phyloP scores from a whole-genome alignment of 768 basidiomycete genomes.

The Boletus edulis region DNA sequence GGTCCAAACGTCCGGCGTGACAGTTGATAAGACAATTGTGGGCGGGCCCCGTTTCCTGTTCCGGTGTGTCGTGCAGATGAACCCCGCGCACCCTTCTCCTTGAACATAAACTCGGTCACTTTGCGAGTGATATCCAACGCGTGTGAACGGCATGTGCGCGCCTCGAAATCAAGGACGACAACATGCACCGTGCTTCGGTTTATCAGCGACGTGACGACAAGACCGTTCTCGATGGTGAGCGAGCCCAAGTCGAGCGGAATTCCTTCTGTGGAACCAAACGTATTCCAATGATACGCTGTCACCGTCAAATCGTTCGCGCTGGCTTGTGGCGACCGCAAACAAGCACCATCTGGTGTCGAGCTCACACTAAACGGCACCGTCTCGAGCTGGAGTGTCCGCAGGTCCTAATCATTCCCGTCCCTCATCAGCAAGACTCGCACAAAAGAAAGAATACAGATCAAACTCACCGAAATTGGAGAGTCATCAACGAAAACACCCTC shows the following conservation, averaged over 20 bases:
- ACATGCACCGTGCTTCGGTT: constrained; percentile 42
- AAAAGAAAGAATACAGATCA: neutral
- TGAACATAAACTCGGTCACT: constrained; percentile 55
- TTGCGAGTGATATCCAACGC: constrained; percentile 53
- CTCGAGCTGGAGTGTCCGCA: constrained; percentile 40
- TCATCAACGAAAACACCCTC: constrained; percentile 53
- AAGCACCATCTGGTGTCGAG: constrained; percentile 56
- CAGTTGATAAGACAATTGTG: constrained; percentile 57
- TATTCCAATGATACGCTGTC: constrained; percentile 52
- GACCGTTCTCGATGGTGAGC: constrained; percentile 17
- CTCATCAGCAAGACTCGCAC: neutral
- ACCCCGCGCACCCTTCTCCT: constrained; percentile 35
- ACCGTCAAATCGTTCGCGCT: constrained; percentile 18
- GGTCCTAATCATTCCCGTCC: constrained; percentile 36
- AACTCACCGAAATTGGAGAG: constrained; percentile 35
- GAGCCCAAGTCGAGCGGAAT: constrained; percentile 36
- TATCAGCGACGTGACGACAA: constrained; percentile 45
- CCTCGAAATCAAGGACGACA: constrained; percentile 36
- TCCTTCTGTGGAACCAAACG: constrained; percentile 52
- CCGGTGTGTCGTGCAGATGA: constrained; percentile 5
- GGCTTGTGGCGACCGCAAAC: constrained; percentile 36
- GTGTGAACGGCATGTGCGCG: constrained; percentile 39
- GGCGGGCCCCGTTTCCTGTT: constrained; percentile 13
- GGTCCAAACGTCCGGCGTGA: constrained; percentile 55
- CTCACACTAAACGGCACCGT: constrained; percentile 29